These are phyloP conservation scores for Chrysanthemum makinoi DNA, from an alignment of 129 eudicot genomes.

Conservation along the genomic window DNA sequence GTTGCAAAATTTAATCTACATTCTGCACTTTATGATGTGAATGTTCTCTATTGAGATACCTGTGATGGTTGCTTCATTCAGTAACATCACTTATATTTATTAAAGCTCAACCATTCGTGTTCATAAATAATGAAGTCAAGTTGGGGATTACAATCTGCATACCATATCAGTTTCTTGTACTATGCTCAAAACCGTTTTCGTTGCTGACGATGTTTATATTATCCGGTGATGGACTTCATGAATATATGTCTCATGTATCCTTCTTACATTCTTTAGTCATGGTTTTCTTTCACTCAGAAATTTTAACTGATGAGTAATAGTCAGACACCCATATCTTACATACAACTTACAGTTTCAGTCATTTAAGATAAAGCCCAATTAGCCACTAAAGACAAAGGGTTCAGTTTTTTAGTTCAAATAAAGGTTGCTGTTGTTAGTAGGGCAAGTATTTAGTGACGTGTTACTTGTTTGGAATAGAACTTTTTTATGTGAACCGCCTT, in stretches of 20 bases:
- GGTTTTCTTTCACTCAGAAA: not conserved
- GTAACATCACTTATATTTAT: slow-evolving; percentile 8
- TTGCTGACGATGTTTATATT: not conserved
- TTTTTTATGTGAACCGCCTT: too few species aligned
- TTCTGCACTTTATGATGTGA: slow-evolving; percentile 14
- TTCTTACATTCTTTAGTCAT: not conserved
- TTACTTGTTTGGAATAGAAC: too few species aligned
- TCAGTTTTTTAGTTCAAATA: too few species aligned
- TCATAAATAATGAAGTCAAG: not conserved
- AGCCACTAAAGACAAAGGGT: too few species aligned
- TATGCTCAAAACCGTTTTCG: not conserved
- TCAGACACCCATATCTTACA: not conserved
- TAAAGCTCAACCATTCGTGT: not conserved
- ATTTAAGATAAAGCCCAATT: too few species aligned
- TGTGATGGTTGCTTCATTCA: slow-evolving; percentile 8
- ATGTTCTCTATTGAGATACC: not conserved
- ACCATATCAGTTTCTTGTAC: not conserved
- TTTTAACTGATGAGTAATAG: too few species aligned
- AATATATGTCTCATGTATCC: not conserved
- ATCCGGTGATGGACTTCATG: not conserved
- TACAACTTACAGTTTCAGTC: not conserved
- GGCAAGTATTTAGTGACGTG: too few species aligned
- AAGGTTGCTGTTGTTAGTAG: too few species aligned
- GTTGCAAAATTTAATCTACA: slow-evolving; percentile 4
- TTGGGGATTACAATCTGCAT: not conserved